A percentile compares a stretch with the other conserved stretches of the same genome.
These are phyloP conservation scores for Cercospora janseana DNA, from an alignment of 2,329 filamentous ascomycete genomes.

Conservation along the genomic window DNA sequence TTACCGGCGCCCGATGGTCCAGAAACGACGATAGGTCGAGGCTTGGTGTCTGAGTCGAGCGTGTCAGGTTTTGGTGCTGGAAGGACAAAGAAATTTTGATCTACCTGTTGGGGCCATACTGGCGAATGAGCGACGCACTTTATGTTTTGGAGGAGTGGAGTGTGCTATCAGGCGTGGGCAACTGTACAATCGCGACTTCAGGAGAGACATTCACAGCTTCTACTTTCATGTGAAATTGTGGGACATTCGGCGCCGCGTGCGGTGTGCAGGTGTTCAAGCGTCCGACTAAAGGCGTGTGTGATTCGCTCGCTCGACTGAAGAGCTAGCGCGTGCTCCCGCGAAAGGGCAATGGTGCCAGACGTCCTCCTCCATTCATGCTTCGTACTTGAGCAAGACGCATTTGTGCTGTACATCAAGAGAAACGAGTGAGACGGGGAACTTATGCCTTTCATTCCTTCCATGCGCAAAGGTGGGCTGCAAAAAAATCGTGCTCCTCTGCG, in stretches of 20 bases:
- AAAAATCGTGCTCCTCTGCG: no score
- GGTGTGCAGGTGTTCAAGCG: background rate
- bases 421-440: no score
- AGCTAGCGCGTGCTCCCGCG: background rate
- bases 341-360: no score
- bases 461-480: no score
- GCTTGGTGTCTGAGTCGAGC: slow-evolving; percentile 19
- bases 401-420: no score
- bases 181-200: background rate
- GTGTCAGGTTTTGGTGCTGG: slow-evolving; percentile 12
- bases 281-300: no score
- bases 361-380: no score
- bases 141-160: background rate
- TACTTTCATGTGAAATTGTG: background rate
- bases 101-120: slow-evolving; percentile 25
- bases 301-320: background rate
- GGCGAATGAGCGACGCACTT: slow-evolving; percentile 14
- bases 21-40: slow-evolving; percentile 70
- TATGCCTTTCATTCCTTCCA: no score
- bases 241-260: background rate
- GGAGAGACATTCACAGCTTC: background rate
- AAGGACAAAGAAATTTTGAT: background rate
- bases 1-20: slow-evolving; percentile 80
- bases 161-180: background rate
- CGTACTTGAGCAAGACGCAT: no score